phyloP scores from a whole-genome alignment of 2,329 filamentous ascomycete genomes.

The Pyrenochaeta sp. region DNA sequence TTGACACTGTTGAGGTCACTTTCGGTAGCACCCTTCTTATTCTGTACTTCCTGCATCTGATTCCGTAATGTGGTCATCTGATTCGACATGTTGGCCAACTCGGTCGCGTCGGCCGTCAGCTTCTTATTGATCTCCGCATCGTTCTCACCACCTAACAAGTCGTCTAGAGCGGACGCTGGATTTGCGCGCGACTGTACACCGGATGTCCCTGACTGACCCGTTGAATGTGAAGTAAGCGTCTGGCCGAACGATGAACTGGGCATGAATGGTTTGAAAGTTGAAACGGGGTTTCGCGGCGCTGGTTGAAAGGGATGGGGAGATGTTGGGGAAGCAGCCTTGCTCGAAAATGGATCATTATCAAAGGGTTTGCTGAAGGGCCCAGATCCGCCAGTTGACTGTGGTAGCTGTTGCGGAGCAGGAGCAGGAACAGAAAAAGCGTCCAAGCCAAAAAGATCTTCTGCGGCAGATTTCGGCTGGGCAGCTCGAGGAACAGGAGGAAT shows the following conservation, averaged over 20 bases:
- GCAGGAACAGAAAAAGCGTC: constrained; percentile 70
- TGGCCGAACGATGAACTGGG: constrained; percentile 94
- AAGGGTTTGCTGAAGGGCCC: constrained; percentile 52
- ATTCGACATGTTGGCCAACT: constrained; percentile 94
- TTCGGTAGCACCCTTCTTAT: constrained; percentile 79
- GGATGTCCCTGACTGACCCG: constrained; percentile 66
- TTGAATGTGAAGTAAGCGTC: constrained; percentile 77
- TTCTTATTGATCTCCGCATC: constrained; percentile 90
- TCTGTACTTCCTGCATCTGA: constrained; percentile 93
- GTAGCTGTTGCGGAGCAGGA: constrained; percentile 64
- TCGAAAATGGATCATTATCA: constrained; percentile 70
- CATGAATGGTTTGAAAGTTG: constrained; percentile 86
- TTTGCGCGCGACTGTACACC: constrained; percentile 51
- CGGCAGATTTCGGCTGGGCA: constrained; percentile 74
- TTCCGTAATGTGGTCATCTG: constrained; percentile 90
- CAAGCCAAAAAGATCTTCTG: constrained; percentile 93
- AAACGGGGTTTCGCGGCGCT: constrained; percentile 53
- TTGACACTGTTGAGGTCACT: constrained; percentile 82
- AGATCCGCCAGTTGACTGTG: constrained; percentile 80
- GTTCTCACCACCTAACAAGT: constrained; percentile 82
- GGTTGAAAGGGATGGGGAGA: constrained; percentile 61
- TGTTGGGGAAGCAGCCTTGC: constrained; percentile 60
- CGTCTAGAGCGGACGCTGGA: constrained; percentile 70
- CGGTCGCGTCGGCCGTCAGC: constrained; percentile 86
- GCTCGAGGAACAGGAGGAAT: constrained; percentile 38